phyloP scores from a whole-genome alignment of 2,329 filamentous ascomycete species.

The Epichloe uncinata region DNA sequence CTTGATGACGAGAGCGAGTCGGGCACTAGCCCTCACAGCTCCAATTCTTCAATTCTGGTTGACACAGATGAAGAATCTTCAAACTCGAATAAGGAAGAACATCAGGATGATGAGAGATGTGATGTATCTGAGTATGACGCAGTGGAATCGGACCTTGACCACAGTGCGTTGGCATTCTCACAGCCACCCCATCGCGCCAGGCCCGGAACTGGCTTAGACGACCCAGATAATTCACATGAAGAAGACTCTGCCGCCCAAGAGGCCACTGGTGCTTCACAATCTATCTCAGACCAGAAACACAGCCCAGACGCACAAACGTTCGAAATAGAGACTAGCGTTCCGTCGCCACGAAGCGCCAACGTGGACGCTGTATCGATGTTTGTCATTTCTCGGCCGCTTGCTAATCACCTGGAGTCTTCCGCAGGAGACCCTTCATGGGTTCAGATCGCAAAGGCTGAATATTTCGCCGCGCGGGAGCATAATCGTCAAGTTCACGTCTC shows the following conservation, averaged over 20 bases:
- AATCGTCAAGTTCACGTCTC: conserved; percentile 13
- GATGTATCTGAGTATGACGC: neutral
- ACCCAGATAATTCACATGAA: neutral
- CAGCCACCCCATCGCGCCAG: neutral
- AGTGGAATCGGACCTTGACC: neutral
- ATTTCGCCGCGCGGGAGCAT: conserved; percentile 25
- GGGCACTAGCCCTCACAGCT: too few species aligned
- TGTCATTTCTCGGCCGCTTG: neutral
- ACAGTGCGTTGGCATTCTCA: neutral
- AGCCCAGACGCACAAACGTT: neutral
- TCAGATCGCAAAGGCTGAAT: conserved; percentile 12
- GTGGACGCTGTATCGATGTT: neutral
- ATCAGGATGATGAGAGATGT: neutral
- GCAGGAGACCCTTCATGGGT: neutral
- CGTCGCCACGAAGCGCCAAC: neutral
- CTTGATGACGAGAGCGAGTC: neutral
- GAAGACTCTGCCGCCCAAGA: neutral
- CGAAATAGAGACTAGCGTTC: neutral
- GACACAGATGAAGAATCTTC: neutral
- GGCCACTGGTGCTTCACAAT: neutral
- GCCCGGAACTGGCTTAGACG: neutral
- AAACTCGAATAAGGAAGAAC: neutral
- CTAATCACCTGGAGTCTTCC: neutral
- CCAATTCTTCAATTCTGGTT: neutral
- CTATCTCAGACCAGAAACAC: neutral